These are phyloP conservation scores for Sporormia fimetaria DNA, from an alignment of 495 filamentous ascomycete species.

Conservation along the genomic window DNA sequence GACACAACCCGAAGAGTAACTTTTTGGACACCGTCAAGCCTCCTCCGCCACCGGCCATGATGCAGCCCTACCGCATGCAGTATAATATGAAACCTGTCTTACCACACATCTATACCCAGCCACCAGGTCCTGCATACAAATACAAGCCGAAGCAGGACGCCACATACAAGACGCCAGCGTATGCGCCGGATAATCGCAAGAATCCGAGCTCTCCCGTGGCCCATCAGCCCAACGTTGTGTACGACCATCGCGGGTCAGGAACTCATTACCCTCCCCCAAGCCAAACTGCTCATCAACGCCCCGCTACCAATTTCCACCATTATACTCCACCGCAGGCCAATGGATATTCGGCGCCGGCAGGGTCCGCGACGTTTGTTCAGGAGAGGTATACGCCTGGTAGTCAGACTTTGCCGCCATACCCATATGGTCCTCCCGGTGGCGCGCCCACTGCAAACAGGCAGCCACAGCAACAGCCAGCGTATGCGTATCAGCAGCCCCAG, in stretches of 20 bases:
- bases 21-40: slow-evolving; percentile 54
- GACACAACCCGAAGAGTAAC: slow-evolving; percentile 47
- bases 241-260: slow-evolving; percentile 11
- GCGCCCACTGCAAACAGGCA: no score
- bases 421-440: no score
- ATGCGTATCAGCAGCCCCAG: slow-evolving; percentile 2
- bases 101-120: background rate
- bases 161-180: slow-evolving; percentile 8
- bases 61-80: slow-evolving; percentile 7
- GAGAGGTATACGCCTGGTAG: slow-evolving; percentile 9
- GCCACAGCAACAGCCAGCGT: slow-evolving; percentile 2
- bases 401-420: slow-evolving; percentile 10
- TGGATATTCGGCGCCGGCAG: slow-evolving; percentile 3
- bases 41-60: slow-evolving; percentile 23
- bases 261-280: slow-evolving; percentile 14
- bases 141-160: slow-evolving; percentile 30
- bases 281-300: background rate
- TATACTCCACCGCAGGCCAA: slow-evolving; percentile 5
- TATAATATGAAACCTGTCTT: slow-evolving; percentile 6
- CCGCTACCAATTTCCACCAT: slow-evolving; percentile 2
- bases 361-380: background rate
- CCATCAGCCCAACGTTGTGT: slow-evolving; percentile 22
- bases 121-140: slow-evolving; percentile 26
- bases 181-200: slow-evolving; percentile 15
- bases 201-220: slow-evolving; percentile 20